Base-by-base conservation (phyloP, 495 filamentous ascomycete species). In the Trichoderma reesei region DNA sequence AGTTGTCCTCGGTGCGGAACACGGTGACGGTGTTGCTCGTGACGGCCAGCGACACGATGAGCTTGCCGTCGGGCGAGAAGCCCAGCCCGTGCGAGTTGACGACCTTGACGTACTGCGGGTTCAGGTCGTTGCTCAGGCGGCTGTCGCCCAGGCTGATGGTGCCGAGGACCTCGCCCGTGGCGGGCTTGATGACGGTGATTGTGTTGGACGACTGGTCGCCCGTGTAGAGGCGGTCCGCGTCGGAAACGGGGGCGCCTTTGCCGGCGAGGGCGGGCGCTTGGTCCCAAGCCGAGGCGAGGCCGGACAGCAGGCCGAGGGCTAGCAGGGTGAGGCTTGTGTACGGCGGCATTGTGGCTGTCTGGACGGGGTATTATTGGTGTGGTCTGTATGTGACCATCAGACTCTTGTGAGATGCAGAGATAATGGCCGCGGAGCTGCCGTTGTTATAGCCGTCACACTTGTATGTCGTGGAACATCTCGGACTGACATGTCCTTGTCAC, bases 171-270 rank as follows among this genome's bases (percentile, higher is more conserved):
- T 59, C 64, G 44, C 66, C 59, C 2, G 42, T 67, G 5, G 41
- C 60, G 3, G 68, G 68, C 46, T 67, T 63, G 67, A 70, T 65
- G 8, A 70, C 68, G 9, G 67, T 71, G 39, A 71, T 65, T 1
- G 67, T 71, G 59, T 71, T 71, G 37, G 67, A 71, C 1, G 67
- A 65, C 62, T 69, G 69, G 36, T 69, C 69, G n/a, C 65, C 65
- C 3, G 67, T 65, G 63, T 71, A 71, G 44, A 71, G 63, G 34
- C 65, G 69, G 54, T 71, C 69, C 2, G 41, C 34, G 13, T 51
- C 31, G n/a, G 65, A 67, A n/a, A 67, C 65, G n/a, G 69, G 63
- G 34, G 34, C 62, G 4, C 62, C 65, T 41, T 20, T 38, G 18
- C 63, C 63, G 36, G 63, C 46, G 20, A 64, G 11, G 3, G 63